Evolutionary conservation across 441 rosid genomes (phyloP), one percentile per base, ranked within the genome.

Genomic region (California macrophylla): DNA sequence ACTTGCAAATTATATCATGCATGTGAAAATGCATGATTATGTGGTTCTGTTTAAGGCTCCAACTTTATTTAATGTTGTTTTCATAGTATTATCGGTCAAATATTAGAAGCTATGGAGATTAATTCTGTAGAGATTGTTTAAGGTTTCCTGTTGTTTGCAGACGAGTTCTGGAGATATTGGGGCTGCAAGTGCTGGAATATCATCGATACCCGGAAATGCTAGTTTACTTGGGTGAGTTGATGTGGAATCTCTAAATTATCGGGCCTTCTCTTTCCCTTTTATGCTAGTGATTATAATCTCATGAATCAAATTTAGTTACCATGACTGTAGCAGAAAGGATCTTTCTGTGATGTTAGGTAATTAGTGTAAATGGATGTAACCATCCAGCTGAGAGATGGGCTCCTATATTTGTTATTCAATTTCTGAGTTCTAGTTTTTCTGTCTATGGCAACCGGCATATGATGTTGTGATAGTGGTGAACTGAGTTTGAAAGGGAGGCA

Each of bases 171-270:
- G 89, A 68, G 98, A 90, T 68, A 26, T 67, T 64, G 86, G 82
- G 16, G 78, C 82, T 76, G 80, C 75, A 71, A 80, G 77, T 54
- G 67, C 75, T 15, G 96, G 97, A 80, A 82, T 85, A 75, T 84
- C 97, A 25, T 89, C 89, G 25, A 77, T 86, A 23, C 96, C 90
- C 64, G 99, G 92, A 81, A 88, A 90, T 81, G 87, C 92, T 67
- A 78, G 99, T 84, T 78, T 95, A 78, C 91, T 95, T 42, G 98
- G 97, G 98, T 95, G 68, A 30, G 34, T 63, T 13, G 18, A 42
- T 24, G 2, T 24, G 56, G 30, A 62, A 25, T 66, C 45, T 71
- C 50, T n/a, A 6, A 69, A 38, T 54, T 52, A n/a, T 54, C n/a
- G 23, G 69, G 18, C 25, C 68, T 28, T n/a, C 23, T 15, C 47